Evolutionary conservation across 2,329 filamentous ascomycete species (phyloP), one percentile per base, ranked within the genome.

Genomic region (Alternaria brassicae): DNA sequence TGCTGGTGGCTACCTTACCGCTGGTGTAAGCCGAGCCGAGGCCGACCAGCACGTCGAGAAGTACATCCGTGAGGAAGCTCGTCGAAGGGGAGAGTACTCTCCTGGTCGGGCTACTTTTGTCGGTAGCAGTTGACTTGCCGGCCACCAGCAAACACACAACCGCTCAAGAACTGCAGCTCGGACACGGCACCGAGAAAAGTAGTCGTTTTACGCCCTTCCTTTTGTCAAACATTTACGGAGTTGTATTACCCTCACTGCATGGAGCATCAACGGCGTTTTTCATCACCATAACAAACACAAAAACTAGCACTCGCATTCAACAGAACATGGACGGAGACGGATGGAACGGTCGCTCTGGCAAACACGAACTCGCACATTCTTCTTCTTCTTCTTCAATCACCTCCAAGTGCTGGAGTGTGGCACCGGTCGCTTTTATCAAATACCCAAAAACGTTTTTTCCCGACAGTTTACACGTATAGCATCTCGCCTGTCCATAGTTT

Each of bases 1-100:
- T 2, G 66, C 68, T 15, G 75, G 79, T n/a, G 72, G 77, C 53
- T 84, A 84, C 62, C 73, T 84, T 27, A 74, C 79, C n/a, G 80
- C 80, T 21, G 81, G 81, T 6, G 73, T 78, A 8, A 70, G 73
- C 28, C 65, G 71, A 19, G 70, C 73, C 28, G 81, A 83, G 28
- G 71, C 74, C 23, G 63, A 70, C 3, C 68, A 69, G 37, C 70
- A 83, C 37, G 80, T 83, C 50, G 82, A 84, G 65, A 79, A 77
- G 53, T 70, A 84, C 63, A 82, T 84, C 56, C 76, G 76, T 15
- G 76, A 80, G 27, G 81, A 84, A 62, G 77, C 77, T 32, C 71
- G 66, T 42, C 76, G 79, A 21, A 70, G 75, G 42, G 75, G 72
- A 32, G 75, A 78, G 12, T 67, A 71, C 39, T 72, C 75, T 39